Conservation (phyloP, 192 early-diverging fungal species). For the Coemansia aciculifera region DNA sequence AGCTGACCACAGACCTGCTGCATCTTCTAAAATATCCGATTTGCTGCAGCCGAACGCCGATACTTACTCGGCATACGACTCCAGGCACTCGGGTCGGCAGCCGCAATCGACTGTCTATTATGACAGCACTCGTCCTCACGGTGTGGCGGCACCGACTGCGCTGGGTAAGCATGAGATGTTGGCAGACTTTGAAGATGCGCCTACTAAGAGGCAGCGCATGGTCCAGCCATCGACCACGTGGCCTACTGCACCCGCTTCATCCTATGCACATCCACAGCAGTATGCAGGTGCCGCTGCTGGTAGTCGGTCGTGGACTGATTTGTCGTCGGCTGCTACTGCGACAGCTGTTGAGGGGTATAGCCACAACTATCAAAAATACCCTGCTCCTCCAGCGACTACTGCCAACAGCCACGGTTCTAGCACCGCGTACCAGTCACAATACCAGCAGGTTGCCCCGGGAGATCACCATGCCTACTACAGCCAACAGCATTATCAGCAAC, state of each 20-base stretch:
- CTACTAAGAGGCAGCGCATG: constrained; percentile 42
- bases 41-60: constrained; percentile 13
- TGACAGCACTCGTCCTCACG: constrained; percentile 2
- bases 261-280: constrained; percentile 16
- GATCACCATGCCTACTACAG: not conserved
- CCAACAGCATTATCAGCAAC: constrained; percentile 8
- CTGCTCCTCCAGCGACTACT: not conserved
- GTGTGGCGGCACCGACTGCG: not conserved
- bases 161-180: constrained; percentile 16
- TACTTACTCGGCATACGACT: constrained; percentile 9
- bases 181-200: constrained; percentile 21
- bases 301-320: constrained; percentile 5
- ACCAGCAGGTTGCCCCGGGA: not conserved
- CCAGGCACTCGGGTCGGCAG: constrained; percentile 3
- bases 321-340: constrained; percentile 2
- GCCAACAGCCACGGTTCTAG: constrained; percentile 10
- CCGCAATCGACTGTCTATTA: constrained; percentile 14
- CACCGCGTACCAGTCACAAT: constrained; percentile 6
- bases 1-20: constrained; percentile 9
- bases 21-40: constrained; percentile 12
- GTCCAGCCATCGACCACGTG: constrained; percentile 28
- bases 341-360: not conserved
- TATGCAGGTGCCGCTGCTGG: not conserved
- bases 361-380: constrained; percentile 20
- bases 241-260: constrained; percentile 8